These are phyloP conservation scores for Albizia julibrissin DNA, from an alignment of 306 rosid genomes.

Conservation along the genomic window DNA sequence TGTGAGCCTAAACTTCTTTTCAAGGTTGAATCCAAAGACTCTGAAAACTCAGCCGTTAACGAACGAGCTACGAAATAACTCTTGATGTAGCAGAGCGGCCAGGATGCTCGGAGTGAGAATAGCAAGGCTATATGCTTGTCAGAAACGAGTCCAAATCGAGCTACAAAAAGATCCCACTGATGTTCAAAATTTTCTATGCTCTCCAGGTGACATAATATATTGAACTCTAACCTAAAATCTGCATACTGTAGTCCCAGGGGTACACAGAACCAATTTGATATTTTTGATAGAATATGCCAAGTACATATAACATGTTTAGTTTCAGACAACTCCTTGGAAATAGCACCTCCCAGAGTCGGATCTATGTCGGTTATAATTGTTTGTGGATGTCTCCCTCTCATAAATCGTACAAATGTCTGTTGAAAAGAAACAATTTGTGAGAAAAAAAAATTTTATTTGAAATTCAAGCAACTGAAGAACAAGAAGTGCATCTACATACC, in stretches of 20 bases:
- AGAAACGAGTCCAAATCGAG: constrained; percentile 59
- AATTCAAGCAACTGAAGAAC: constrained; percentile 43
- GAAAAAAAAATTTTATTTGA: neutral
- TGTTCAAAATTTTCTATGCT: constrained; percentile 60
- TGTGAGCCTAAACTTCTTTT: constrained; percentile 49
- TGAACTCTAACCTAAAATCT: constrained; percentile 61
- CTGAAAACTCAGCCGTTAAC: constrained; percentile 55
- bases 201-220: constrained; percentile 61
- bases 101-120: constrained; percentile 47
- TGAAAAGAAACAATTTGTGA: constrained; percentile 38
- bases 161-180: constrained; percentile 58
- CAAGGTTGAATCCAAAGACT: constrained; percentile 49
- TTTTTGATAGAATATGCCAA: constrained; percentile 64
- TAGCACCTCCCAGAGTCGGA: constrained; percentile 56
- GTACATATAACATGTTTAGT: constrained; percentile 56
- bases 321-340: constrained; percentile 57
- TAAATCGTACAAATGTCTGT: constrained; percentile 66
- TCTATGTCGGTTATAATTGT: constrained; percentile 65
- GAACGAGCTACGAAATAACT: constrained; percentile 60
- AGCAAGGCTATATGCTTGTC: constrained; percentile 60
- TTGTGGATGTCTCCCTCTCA: constrained; percentile 65
- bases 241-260: constrained; percentile 51
- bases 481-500: constrained; percentile 53
- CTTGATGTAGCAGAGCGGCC: constrained; percentile 52
- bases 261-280: constrained; percentile 62